Evolutionary conservation across 805 yeast species (phyloP).

Genomic region (Ascoidea tarda): DNA sequence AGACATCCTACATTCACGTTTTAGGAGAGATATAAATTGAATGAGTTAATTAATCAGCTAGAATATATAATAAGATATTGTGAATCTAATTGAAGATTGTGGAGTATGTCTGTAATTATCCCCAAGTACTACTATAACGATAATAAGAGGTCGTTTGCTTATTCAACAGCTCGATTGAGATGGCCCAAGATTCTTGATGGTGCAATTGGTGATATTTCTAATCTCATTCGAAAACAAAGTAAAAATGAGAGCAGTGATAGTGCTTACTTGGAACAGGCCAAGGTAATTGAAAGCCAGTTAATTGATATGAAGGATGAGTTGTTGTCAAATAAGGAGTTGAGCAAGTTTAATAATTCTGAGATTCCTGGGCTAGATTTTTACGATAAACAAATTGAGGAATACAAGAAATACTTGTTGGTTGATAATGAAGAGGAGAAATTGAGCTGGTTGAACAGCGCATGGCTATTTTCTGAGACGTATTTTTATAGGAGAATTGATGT

Average conservation of each 20-base stretch:
- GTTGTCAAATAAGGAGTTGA: slow-evolving; percentile 16
- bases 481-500: slow-evolving; percentile 54
- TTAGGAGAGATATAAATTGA: not conserved
- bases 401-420: slow-evolving; percentile 11
- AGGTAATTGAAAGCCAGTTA: slow-evolving; percentile 4
- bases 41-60: not conserved
- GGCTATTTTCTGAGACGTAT: slow-evolving; percentile 82
- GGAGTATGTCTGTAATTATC: slow-evolving; percentile 10
- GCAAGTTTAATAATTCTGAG: slow-evolving; percentile 21
- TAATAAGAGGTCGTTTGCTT: slow-evolving; percentile 72
- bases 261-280: slow-evolving; percentile 6
- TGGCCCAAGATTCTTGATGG: slow-evolving; percentile 79
- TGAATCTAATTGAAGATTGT: not conserved
- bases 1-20: not conserved
- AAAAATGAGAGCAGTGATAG: not conserved
- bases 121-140: slow-evolving; percentile 46
- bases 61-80: not conserved
- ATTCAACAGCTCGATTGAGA: slow-evolving; percentile 59
- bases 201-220: slow-evolving; percentile 45
- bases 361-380: slow-evolving; percentile 37
- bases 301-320: not conserved
- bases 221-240: slow-evolving; percentile 16
- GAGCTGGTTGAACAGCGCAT: slow-evolving; percentile 78
- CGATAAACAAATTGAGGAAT: slow-evolving; percentile 35
- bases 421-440: slow-evolving; percentile 14